These are phyloP conservation scores for Zasmidium angulare DNA, from an alignment of 2,329 filamentous ascomycete species.

Conservation along the genomic window DNA sequence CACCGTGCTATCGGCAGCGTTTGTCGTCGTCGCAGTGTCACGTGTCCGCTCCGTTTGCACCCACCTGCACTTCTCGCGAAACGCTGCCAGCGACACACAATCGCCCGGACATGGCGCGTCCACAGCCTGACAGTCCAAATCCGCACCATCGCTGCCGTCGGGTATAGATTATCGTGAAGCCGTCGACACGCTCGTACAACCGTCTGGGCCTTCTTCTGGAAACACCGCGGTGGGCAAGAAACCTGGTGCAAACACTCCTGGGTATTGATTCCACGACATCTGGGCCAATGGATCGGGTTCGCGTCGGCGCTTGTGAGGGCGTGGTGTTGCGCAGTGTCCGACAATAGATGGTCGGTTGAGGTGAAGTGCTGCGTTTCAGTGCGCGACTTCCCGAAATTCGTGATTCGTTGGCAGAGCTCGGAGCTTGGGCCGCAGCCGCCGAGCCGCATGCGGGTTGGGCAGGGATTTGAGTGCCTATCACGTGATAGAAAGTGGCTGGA, in stretches of 20 bases:
- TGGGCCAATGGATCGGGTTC: constrained; percentile 16
- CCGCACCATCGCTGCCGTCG: constrained; percentile 13
- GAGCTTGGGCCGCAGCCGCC: background rate
- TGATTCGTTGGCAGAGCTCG: background rate
- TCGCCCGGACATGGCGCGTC: constrained; percentile 10
- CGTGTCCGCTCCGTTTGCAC: constrained; percentile 9
- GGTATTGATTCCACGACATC: constrained; percentile 1
- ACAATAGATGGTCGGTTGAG: constrained; percentile 15
- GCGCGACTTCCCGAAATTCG: background rate
- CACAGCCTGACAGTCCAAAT: constrained; percentile 3
- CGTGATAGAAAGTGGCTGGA: too few relatives aligned
- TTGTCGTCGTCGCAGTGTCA: constrained; percentile 9
- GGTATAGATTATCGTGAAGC: constrained; percentile 17
- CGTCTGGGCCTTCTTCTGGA: constrained; percentile 13
- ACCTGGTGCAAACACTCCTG: constrained; percentile 10
- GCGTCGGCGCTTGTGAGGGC: constrained; percentile 20
- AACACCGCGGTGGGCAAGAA: constrained; percentile 10
- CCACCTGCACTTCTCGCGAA: constrained; percentile 18
- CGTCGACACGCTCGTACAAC: constrained; percentile 23
- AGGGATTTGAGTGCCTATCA: too few relatives aligned
- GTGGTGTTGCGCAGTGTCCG: constrained; percentile 13
- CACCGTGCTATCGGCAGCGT: background rate
- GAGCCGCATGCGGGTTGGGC: too few relatives aligned
- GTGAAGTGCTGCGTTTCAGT: background rate
- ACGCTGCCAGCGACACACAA: constrained; percentile 12